Conservation (phyloP, 2,329 filamentous ascomycete genomes). For the Ploettnerulaceae sp. region DNA sequence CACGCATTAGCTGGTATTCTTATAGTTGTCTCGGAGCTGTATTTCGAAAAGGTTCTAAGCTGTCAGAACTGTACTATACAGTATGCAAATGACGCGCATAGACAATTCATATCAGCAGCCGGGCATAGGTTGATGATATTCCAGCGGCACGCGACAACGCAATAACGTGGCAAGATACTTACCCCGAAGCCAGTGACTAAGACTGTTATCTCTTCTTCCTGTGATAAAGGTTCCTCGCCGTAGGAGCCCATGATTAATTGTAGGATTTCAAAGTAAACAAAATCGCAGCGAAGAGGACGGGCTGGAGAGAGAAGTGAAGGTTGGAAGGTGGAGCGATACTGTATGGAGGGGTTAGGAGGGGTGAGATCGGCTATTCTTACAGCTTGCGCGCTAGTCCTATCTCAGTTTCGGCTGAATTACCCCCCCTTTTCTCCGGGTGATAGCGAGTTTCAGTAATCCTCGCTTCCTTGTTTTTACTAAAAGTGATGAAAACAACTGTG, state of each 20-base stretch:
- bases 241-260: slow-evolving; percentile 13
- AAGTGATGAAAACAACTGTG: too few relatives aligned
- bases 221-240: background rate
- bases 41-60: too few relatives aligned
- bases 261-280: background rate
- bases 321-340: background rate
- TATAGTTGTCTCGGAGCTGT: too few relatives aligned
- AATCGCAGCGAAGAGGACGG: background rate
- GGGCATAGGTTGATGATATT: too few relatives aligned
- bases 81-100: too few relatives aligned
- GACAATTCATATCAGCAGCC: too few relatives aligned
- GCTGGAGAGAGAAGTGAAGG: background rate
- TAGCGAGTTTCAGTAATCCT: too few relatives aligned
- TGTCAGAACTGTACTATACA: too few relatives aligned
- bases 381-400: too few relatives aligned
- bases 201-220: slow-evolving; percentile 49
- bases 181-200: slow-evolving; percentile 60
- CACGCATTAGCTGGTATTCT: slow-evolving; percentile 1
- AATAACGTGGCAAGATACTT: slow-evolving; percentile 30
- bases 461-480: too few relatives aligned
- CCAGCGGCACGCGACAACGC: background rate
- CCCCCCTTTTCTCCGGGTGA: slow-evolving; percentile 1
- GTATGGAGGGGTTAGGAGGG: background rate
- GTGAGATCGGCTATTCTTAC: too few relatives aligned
- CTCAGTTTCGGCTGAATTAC: background rate